Evolutionary conservation across 108 stramenopile species (phyloP).

Genomic region (Asterionellopsis glacialis): DNA sequence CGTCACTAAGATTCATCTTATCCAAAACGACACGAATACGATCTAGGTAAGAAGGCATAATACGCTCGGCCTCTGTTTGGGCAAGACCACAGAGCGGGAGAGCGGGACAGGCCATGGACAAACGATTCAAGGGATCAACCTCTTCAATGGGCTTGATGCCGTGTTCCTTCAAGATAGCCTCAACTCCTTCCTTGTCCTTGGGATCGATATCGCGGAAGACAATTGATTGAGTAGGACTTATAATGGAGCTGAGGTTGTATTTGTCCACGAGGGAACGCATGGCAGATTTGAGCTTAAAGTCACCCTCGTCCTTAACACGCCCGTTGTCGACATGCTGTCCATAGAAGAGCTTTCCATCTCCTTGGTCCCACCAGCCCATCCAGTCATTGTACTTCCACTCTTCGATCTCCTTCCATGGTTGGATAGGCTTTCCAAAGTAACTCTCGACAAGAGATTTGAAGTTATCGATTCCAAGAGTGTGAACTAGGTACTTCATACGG

Average conservation of each 20-base stretch:
- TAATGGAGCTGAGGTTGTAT: constrained; percentile 83
- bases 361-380: constrained; percentile 99
- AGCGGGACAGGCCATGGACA: constrained; percentile 96
- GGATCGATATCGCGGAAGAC: constrained; percentile 88
- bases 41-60: constrained; percentile 87
- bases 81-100: constrained; percentile 96
- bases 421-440: constrained; percentile 86
- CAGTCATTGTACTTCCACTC: constrained; percentile 97
- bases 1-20: constrained; percentile 80
- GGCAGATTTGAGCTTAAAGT: constrained; percentile 84
- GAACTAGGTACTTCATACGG: constrained; percentile 98
- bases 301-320: constrained; percentile 91
- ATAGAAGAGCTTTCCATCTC: constrained; percentile 94
- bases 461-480: constrained; percentile 92
- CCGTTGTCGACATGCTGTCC: constrained; percentile 95
- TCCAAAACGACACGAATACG: constrained; percentile 80
- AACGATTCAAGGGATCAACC: constrained; percentile 77
- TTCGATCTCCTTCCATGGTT: constrained; percentile 71
- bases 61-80: constrained; percentile 95
- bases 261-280: constrained; percentile 87
- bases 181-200: constrained; percentile 82
- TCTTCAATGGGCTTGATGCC: constrained; percentile 86
- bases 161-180: constrained; percentile 79
- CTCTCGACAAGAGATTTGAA: constrained; percentile 90
- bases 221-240: constrained; percentile 93